A percentile compares a stretch with the other conserved stretches of the same genome.
Conservation (phyloP, 345 rosid species). For the Leavenworthia alabamica region DNA sequence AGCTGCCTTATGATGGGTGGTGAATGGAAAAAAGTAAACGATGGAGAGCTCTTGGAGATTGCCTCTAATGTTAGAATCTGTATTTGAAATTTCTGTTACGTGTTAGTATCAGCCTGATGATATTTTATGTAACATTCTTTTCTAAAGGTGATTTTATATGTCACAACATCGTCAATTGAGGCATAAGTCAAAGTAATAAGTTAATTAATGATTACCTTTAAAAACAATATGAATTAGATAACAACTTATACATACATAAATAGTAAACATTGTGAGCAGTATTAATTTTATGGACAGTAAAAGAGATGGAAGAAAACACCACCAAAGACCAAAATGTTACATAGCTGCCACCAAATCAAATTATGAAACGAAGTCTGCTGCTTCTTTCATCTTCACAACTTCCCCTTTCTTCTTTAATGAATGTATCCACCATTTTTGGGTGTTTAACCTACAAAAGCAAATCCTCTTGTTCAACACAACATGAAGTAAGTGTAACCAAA, state of each 20-base stretch:
- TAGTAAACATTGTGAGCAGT: neutral
- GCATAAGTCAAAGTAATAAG: neutral
- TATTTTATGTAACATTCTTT: neutral
- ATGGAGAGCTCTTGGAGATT: constrained; percentile 37
- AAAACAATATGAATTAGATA: neutral
- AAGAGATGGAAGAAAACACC: constrained; percentile 4
- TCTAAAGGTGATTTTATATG: neutral
- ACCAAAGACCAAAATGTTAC: constrained; percentile 22
- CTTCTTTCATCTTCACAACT: constrained; percentile 12
- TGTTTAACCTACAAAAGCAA: constrained; percentile 13
- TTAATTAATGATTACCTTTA: neutral
- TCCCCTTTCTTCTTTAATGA: constrained; percentile 21
- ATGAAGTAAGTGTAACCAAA: neutral
- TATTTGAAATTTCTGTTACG: constrained; percentile 16
- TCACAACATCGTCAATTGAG: neutral
- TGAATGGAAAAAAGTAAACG: constrained; percentile 45
- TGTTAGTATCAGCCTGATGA: neutral
- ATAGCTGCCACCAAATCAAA: constrained; percentile 21
- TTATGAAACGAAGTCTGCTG: neutral
- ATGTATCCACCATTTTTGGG: constrained; percentile 17
- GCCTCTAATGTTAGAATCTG: constrained; percentile 41
- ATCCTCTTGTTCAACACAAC: constrained; percentile 1
- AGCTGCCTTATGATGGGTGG: constrained; percentile 51
- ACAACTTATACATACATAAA: constrained; percentile 27
- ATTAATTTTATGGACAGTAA: constrained; percentile 15